Evolutionary conservation across 768 basidiomycete species (phyloP).

Genomic region (Leccinum ochraceum): DNA sequence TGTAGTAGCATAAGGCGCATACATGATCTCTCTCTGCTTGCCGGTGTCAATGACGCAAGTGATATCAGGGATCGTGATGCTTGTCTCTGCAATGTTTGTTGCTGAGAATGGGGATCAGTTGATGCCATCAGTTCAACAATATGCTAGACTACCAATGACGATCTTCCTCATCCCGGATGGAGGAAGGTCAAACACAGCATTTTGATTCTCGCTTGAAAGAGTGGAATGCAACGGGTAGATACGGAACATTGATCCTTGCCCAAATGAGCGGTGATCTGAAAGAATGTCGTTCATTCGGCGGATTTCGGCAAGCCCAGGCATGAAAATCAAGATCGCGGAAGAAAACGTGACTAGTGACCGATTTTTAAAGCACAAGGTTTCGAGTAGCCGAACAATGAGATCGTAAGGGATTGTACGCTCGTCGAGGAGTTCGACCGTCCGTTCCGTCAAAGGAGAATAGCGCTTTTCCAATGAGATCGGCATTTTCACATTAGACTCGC

Average conservation of each 20-base stretch:
- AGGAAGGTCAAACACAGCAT: constrained; percentile 87
- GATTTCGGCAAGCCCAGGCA: constrained; percentile 95
- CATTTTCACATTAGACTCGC: constrained; percentile 12
- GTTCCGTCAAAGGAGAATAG: constrained; percentile 74
- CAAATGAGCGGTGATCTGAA: constrained; percentile 71
- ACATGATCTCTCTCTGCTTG: constrained; percentile 94
- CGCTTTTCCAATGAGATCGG: constrained; percentile 67
- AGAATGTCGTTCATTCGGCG: constrained; percentile 83
- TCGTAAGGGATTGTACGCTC: constrained; percentile 91
- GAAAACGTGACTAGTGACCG: constrained; percentile 55
- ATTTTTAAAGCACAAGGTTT: constrained; percentile 78
- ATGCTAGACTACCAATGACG: constrained; percentile 68
- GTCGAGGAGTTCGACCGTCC: constrained; percentile 83
- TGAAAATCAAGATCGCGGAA: constrained; percentile 83
- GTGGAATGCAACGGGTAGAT: constrained; percentile 91
- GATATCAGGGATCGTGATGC: constrained; percentile 97
- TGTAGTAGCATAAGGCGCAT: background rate
- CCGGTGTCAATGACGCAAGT: constrained; percentile 96
- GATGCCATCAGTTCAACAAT: background rate
- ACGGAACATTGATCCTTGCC: constrained; percentile 59
- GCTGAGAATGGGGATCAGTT: constrained; percentile 42
- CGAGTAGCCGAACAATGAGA: constrained; percentile 80
- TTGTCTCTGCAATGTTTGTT: constrained; percentile 95
- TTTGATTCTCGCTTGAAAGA: constrained; percentile 88
- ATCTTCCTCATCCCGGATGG: constrained; percentile 84